phyloP scores from a whole-genome alignment of 75 land plant species.

The Selaginella tamariscina region DNA sequence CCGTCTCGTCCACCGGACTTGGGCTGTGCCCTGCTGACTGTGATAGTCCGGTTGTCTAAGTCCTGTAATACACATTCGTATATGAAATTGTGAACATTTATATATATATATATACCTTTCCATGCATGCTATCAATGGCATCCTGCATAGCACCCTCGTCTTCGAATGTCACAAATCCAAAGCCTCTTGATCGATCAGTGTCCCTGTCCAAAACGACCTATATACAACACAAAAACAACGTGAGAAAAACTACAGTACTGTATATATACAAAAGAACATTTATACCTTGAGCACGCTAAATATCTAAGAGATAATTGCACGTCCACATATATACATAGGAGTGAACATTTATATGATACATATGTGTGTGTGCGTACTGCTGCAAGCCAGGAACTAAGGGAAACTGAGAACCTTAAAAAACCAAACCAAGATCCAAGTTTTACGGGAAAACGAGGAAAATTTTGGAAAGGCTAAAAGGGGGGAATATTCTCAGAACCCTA shows the following conservation, averaged over 20 bases:
- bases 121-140: slow-evolving; percentile 67
- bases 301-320: background rate
- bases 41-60: slow-evolving; percentile 49
- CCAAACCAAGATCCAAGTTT: background rate
- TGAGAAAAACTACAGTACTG: background rate
- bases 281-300: background rate
- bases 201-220: slow-evolving; percentile 80
- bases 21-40: slow-evolving; percentile 79
- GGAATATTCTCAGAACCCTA: background rate
- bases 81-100: no score
- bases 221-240: background rate
- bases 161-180: slow-evolving; percentile 74
- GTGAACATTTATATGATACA: background rate
- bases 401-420: background rate
- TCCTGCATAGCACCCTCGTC: slow-evolving; percentile 55
- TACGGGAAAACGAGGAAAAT: background rate
- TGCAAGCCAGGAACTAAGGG: background rate
- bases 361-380: no score
- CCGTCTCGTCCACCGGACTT: slow-evolving; percentile 29
- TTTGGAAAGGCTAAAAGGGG: background rate
- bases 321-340: background rate
- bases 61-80: no score
- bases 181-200: slow-evolving; percentile 75
- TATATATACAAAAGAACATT: no score
- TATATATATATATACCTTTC: no score